These are phyloP conservation scores for Coniella vitis DNA, from an alignment of 2,329 filamentous ascomycete genomes.

Conservation along the genomic window DNA sequence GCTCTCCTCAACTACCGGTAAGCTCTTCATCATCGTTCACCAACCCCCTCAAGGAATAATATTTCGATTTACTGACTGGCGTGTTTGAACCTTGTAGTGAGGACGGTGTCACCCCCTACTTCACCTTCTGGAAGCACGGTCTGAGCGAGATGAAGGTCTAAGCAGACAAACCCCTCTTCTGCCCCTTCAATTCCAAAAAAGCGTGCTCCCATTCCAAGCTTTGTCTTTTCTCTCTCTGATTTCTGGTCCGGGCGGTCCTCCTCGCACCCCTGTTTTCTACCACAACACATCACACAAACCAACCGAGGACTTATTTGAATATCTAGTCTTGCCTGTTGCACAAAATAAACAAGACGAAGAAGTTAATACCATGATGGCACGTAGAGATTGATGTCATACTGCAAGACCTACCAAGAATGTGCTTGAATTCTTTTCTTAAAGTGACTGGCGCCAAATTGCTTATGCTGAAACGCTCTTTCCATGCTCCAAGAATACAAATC, in stretches of 20 bases:
- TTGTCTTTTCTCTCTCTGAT: background rate
- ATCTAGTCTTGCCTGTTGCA: background rate
- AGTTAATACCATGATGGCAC: no score
- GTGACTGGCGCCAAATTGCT: no score
- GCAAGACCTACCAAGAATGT: no score
- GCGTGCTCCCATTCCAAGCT: conserved; percentile 9
- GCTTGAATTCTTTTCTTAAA: no score
- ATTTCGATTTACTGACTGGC: background rate
- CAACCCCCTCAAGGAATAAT: background rate
- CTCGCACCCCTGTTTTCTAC: no score
- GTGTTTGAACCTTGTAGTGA: conserved; percentile 36
- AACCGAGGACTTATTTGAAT: background rate
- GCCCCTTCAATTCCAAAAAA: conserved; percentile 4
- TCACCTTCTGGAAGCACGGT: conserved; percentile 94
- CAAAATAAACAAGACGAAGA: no score
- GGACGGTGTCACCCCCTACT: conserved; percentile 84
- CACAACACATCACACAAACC: no score
- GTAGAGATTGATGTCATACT: no score
- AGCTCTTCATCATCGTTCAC: background rate
- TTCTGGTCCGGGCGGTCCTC: background rate
- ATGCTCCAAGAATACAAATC: no score
- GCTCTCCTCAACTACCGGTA: conserved; percentile 88
- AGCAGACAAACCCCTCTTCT: conserved; percentile 20
- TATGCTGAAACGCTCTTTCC: no score
- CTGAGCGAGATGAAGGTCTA: conserved; percentile 88